phyloP scores from a whole-genome alignment of 305 asterid genomes.

The Fraxinus ornus region DNA sequence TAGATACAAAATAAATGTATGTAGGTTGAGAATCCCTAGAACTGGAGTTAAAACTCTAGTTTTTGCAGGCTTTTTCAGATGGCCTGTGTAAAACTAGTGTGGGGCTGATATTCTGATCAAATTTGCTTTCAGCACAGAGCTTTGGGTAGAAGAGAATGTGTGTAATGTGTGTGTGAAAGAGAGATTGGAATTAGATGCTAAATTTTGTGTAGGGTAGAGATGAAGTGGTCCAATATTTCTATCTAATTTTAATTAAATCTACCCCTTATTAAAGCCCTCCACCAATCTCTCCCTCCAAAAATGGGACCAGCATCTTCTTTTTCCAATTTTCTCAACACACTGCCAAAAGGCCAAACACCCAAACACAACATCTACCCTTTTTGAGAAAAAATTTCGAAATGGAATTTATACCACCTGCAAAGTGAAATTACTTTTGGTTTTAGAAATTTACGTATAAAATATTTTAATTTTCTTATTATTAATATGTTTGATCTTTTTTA shows the following conservation, averaged over 20 bases:
- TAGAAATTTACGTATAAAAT: neutral
- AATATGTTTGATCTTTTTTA: neutral
- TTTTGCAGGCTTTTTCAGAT: slow-evolving; percentile 52
- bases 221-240: slow-evolving; percentile 60
- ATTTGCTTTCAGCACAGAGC: slow-evolving; percentile 24
- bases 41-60: slow-evolving; percentile 41
- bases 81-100: slow-evolving; percentile 23
- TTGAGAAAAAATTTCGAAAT: neutral
- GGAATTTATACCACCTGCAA: neutral
- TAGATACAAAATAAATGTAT: too few species aligned
- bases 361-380: neutral
- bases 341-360: neutral
- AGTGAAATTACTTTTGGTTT: neutral
- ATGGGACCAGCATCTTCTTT: slow-evolving; percentile 39
- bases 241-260: slow-evolving; percentile 47
- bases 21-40: slow-evolving; percentile 40
- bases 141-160: slow-evolving; percentile 4
- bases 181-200: slow-evolving; percentile 36
- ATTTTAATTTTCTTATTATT: neutral
- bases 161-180: neutral
- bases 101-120: slow-evolving; percentile 33
- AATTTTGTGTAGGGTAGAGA: slow-evolving; percentile 33
- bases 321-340: neutral
- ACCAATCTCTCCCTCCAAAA: slow-evolving; percentile 27
- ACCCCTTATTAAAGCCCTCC: slow-evolving; percentile 37